Evolutionary conservation across 495 filamentous ascomycete genomes (phyloP), one percentile per base, ranked within the genome.

Genomic region (Pyrenula aspistea): DNA sequence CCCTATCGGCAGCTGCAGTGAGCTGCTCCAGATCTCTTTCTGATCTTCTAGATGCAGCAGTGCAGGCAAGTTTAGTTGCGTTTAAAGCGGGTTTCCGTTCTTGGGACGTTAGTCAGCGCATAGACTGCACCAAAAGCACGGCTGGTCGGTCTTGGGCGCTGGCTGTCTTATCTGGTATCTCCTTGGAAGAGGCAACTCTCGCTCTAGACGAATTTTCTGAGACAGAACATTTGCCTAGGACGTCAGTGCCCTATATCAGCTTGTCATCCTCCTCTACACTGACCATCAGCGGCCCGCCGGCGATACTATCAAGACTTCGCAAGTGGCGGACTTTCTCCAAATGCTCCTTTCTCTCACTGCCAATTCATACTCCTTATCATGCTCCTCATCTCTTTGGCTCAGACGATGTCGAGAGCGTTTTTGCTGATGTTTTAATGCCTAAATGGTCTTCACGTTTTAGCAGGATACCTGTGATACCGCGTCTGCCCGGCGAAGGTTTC

Each of bases 1-100:
- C 85, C 21, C 73, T 86, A 57, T 78, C 84, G 2, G 83, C 79
- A 21, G 68, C 77, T n/a, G 83, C 79, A 12, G 77, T 85, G 49
- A 74, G 79, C 12, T 78, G 73, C 23, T 72, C 81, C n/a, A 71
- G 69, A 20, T 81, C 77, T 2, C 67, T 83, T 20, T 73, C 76
- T 0, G 67, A 80, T 8, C 68, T 87, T 19, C 63, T 86, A 1
- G 71, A 72, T 2, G 69, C 84, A 49, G 82, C 76, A 55, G 73
- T 84, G 12, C 74, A 84, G 59, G 68, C 72, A 2, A 77, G 83
- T 15, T 64, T 79, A 52, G 73, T 86, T 62, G 75, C 84, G 24
- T 87, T 86, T 65, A 70, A 82, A 49, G 72, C 74, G 12, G 83
- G 83, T 10, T 24, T 52, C 50, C 20, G 50, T 20, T 20, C 50